Evolutionary conservation across 345 rosid genomes (phyloP), one percentile per base, ranked within the genome.

Genomic region (Zanthoxylum bungeanum): DNA sequence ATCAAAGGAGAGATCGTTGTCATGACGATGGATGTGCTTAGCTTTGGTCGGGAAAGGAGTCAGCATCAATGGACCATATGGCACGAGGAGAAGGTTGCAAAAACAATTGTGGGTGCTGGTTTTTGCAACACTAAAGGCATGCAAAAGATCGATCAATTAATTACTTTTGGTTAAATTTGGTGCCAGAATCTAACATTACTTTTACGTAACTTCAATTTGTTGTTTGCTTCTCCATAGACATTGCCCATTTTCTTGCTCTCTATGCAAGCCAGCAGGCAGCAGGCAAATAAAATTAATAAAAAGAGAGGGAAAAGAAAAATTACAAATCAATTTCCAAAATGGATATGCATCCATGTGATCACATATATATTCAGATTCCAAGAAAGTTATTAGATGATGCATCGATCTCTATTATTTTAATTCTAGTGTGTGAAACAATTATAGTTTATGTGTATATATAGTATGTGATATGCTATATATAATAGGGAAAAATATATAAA

Each of bases 41-140:
- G 75, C n/a, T 55, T 47, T 55, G 70, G 52, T 60, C 28, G 69
- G 64, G 19, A 66, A 57, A 50, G 67, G 50, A n/a, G n/a, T n/a
- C 34, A 39, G 55, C 30, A n/a, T 66, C 69, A 17, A 0, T 66
- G 77, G 60, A 60, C 68, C 64, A 78, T 60, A n/a, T 4, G 44
- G 56, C 75, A 69, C 69, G 74, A 69, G 75, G 68, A 75, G 51
- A 22, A 44, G 77, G 57, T 7, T 30, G 70, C 61, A 52, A 39
- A 40, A 34, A 58, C 7, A 39, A 40, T 49, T 21, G 22, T 9
- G 42, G 36, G 30, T 59, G 66, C 67, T 68, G 44, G 59, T 30
- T 68, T 47, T 64, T 69, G 66, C 66, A 52, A 17, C 79, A n/a
- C 67, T 59, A 71, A 79, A 76, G 81, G 7, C 74, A 14, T 50